phyloP scores from a whole-genome alignment of 2,329 filamentous ascomycete species.

The Pseudogymnoascus sp. region DNA sequence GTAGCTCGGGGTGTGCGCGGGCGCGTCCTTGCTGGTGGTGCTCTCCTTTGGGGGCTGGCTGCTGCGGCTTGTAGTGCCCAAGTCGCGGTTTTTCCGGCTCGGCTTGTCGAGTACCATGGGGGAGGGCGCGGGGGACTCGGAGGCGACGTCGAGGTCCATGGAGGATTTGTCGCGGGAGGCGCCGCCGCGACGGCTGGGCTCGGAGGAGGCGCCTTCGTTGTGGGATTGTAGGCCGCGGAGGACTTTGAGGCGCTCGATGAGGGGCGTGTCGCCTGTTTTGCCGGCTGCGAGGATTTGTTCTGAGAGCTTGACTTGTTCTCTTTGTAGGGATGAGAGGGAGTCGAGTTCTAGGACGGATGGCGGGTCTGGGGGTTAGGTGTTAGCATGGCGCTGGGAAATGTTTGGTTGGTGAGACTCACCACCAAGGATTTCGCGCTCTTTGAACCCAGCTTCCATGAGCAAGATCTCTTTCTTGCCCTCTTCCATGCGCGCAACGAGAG shows the following conservation, averaged over 20 bases:
- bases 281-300: constrained; percentile 20
- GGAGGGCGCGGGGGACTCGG: constrained; percentile 27
- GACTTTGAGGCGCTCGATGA: constrained; percentile 11
- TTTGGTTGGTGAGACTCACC: background rate
- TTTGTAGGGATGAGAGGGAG: constrained; percentile 21
- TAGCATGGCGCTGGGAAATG: no score
- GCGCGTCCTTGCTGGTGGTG: constrained; percentile 7
- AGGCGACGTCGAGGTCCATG: constrained; percentile 26
- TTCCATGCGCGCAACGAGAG: background rate
- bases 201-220: constrained; percentile 20
- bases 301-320: constrained; percentile 25
- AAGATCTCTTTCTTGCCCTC: background rate
- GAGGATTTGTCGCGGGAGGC: constrained; percentile 20
- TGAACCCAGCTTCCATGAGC: background rate
- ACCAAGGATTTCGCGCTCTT: background rate
- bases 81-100: constrained; percentile 18
- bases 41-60: constrained; percentile 23
- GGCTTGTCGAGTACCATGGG: constrained; percentile 23
- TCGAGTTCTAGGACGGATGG: constrained; percentile 21
- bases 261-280: constrained; percentile 14
- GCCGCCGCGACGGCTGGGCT: constrained; percentile 15
- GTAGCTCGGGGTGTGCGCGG: background rate
- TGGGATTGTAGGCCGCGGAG: constrained; percentile 20
- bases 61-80: constrained; percentile 20
- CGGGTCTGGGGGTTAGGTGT: constrained; percentile 14